These are phyloP conservation scores for Sporisorium sorghi DNA, from an alignment of 1,284 basidiomycete genomes.

Conservation along the genomic window DNA sequence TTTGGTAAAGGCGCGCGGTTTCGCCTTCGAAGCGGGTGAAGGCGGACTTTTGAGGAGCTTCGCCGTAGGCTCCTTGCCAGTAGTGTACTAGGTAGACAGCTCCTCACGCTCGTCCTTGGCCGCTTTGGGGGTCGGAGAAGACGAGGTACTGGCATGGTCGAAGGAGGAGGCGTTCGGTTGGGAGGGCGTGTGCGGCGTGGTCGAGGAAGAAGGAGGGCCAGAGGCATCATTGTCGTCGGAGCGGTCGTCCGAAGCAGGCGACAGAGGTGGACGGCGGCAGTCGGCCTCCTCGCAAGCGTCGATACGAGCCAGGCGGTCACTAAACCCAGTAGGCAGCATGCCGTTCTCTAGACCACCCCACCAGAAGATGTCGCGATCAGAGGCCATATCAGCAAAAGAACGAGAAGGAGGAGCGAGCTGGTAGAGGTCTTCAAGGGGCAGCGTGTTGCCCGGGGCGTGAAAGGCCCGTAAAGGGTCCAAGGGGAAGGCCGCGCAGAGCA, in stretches of 20 bases:
- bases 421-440: neutral
- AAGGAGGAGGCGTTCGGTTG: too few species aligned
- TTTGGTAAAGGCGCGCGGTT: slow-evolving; percentile 55
- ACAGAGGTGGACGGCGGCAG: too few species aligned
- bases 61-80: slow-evolving; percentile 42
- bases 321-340: neutral
- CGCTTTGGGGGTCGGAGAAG: too few species aligned
- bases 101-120: too few species aligned
- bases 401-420: neutral
- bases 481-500: neutral
- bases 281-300: neutral
- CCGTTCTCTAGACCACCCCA: neutral
- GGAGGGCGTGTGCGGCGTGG: too few species aligned
- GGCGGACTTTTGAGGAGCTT: slow-evolving; percentile 49
- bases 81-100: slow-evolving; percentile 36
- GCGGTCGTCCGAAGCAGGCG: too few species aligned
- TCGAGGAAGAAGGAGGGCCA: too few species aligned
- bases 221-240: too few species aligned
- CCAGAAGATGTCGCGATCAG: neutral
- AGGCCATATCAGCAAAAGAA: neutral
- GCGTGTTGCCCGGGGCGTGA: neutral
- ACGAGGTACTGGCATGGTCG: too few species aligned
- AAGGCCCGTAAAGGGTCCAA: neutral
- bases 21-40: slow-evolving; percentile 60
- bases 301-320: neutral